Percentiles rank a stretch among this genome's conserved stretches.
Conservation (phyloP, 2,329 filamentous ascomycete species). For the Microdochium trichocladiopsis region DNA sequence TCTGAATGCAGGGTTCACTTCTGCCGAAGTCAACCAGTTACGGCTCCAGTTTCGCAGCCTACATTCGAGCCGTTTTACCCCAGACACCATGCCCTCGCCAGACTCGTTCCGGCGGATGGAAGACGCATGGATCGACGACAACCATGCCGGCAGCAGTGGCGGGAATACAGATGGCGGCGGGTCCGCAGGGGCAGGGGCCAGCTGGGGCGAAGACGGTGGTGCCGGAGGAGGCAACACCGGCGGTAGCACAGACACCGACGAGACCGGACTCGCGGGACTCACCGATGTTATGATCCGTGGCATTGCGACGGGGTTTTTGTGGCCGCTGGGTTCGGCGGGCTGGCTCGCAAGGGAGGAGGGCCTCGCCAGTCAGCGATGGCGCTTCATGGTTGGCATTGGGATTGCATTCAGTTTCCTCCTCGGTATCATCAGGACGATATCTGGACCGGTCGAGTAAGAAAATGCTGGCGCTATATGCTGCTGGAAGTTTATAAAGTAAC, state of each 20-base stretch:
- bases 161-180: constrained; percentile 15
- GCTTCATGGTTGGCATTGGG: constrained; percentile 81
- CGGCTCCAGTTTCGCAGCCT: constrained; percentile 85
- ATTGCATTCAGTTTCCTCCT: constrained; percentile 52
- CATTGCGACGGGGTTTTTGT: constrained; percentile 89
- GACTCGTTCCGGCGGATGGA: constrained; percentile 71
- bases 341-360: constrained; percentile 85
- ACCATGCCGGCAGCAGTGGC: constrained; percentile 28
- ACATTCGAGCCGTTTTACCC: constrained; percentile 74
- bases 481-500: no score
- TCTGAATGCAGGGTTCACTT: constrained; percentile 71
- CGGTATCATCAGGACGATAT: constrained; percentile 25
- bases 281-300: constrained; percentile 85
- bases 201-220: constrained; percentile 19
- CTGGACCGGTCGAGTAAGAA: constrained; percentile 7
- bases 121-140: constrained; percentile 83
- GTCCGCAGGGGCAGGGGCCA: constrained; percentile 24
- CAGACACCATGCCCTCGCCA: constrained; percentile 80
- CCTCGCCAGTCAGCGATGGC: constrained; percentile 76
- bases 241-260: constrained; percentile 42
- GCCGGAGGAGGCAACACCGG: constrained; percentile 21
- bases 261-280: constrained; percentile 43
- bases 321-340: constrained; percentile 77
- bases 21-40: constrained; percentile 75
- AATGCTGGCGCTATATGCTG: not conserved